phyloP scores from a whole-genome alignment of 192 early-diverging fungal genomes.

The Backusella circina region DNA sequence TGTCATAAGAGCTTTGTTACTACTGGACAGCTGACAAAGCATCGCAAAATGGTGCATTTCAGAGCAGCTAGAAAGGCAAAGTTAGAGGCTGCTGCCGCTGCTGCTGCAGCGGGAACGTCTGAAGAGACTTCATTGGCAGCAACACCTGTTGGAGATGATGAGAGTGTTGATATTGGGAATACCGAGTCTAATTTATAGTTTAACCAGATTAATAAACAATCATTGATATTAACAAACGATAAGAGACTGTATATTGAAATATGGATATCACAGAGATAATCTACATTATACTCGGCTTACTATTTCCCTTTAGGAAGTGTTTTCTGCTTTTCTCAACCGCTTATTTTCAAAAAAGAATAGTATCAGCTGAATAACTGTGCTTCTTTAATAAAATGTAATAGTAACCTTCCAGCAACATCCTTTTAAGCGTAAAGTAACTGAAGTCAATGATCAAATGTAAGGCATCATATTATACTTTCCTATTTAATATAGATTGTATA shows the following conservation, averaged over 20 bases:
- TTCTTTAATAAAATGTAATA: too few relatives aligned
- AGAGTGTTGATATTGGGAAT: constrained; percentile 12
- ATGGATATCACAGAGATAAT: too few relatives aligned
- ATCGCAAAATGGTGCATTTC: constrained; percentile 41
- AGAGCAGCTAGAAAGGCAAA: constrained; percentile 29
- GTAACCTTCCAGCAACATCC: background rate
- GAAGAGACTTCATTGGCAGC: background rate
- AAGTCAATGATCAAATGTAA: too few relatives aligned
- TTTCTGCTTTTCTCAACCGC: background rate
- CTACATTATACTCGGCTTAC: background rate
- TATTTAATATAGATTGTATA: too few relatives aligned
- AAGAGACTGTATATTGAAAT: too few relatives aligned
- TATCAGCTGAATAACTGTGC: too few relatives aligned
- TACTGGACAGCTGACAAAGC: constrained; percentile 36
- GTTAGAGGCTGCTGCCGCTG: constrained; percentile 17
- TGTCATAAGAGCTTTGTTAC: constrained; percentile 38
- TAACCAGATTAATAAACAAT: background rate
- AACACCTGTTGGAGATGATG: background rate
- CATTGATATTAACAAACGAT: background rate
- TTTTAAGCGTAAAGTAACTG: too few relatives aligned
- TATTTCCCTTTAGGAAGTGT: background rate
- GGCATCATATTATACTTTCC: too few relatives aligned
- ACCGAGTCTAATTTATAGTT: background rate
- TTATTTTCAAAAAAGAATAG: background rate
- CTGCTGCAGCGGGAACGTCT: constrained; percentile 1